These are phyloP conservation scores for Neonectria faginata DNA, from an alignment of 2,329 filamentous ascomycete species.

Conservation along the genomic window DNA sequence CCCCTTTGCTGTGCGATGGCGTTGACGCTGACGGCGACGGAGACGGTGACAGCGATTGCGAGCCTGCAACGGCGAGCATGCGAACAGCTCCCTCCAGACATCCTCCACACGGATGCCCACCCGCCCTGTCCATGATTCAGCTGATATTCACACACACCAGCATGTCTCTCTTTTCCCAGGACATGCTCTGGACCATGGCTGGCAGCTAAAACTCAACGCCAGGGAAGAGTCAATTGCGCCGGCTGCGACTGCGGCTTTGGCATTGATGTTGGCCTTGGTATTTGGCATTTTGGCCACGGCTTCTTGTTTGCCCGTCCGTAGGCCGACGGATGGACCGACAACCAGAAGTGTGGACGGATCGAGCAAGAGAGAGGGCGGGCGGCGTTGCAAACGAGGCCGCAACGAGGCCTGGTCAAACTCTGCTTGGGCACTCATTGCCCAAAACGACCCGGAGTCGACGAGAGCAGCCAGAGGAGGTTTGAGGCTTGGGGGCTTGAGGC, in stretches of 20 bases:
- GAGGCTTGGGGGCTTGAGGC: constrained; percentile 7
- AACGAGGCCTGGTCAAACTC: constrained; percentile 36
- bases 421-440: constrained; percentile 31
- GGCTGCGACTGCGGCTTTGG: neutral
- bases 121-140: constrained; percentile 9
- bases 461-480: constrained; percentile 22
- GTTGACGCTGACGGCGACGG: constrained; percentile 31
- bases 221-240: constrained; percentile 22
- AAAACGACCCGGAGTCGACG: constrained; percentile 33
- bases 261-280: neutral
- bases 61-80: constrained; percentile 27
- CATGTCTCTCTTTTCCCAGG: constrained; percentile 4
- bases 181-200: neutral
- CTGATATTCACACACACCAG: constrained; percentile 3
- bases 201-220: constrained; percentile 18
- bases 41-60: constrained; percentile 41
- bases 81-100: constrained; percentile 12
- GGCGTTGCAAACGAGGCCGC: constrained; percentile 23
- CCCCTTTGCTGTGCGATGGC: constrained; percentile 23
- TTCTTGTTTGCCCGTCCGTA: constrained; percentile 16
- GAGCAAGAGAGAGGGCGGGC: constrained; percentile 19
- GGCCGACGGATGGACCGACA: constrained; percentile 23
- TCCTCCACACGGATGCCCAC: constrained; percentile 20
- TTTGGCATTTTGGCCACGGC: neutral
- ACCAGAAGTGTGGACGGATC: constrained; percentile 29